phyloP scores from a whole-genome alignment of 768 basidiomycete species.

The Boletellus ananas region DNA sequence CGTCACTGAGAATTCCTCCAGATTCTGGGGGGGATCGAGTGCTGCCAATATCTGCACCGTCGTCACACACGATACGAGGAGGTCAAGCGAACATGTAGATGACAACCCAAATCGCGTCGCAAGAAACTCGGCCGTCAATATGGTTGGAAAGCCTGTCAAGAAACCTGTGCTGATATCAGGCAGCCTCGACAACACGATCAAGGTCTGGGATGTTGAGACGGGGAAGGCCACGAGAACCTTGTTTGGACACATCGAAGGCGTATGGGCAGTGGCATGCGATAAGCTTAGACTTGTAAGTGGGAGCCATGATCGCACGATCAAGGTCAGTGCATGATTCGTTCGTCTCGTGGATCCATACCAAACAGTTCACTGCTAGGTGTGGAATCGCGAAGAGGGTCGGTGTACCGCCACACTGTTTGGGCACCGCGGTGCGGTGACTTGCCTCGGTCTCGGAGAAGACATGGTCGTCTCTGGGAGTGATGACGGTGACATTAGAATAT shows the following conservation, averaged over 20 bases:
- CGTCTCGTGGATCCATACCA: conserved; percentile 3
- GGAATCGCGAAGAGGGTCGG: conserved; percentile 85
- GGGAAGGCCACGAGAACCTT: conserved; percentile 75
- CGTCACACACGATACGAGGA: conserved; percentile 25
- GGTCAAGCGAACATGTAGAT: conserved; percentile 9
- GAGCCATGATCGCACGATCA: conserved; percentile 96
- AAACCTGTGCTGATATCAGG: conserved; percentile 83
- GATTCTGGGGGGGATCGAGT: conserved; percentile 10
- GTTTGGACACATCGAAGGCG: conserved; percentile 98
- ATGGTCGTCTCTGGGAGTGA: conserved; percentile 97
- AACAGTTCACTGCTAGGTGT: conserved; percentile 53
- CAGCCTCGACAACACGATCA: conserved; percentile 92
- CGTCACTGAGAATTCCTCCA: conserved; percentile 14
- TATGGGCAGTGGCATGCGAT: conserved; percentile 94
- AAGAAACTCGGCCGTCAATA: not conserved
- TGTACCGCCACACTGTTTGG: conserved; percentile 90
- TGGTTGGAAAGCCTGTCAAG: conserved; percentile 30
- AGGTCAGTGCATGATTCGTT: conserved; percentile 47
- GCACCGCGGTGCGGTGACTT: conserved; percentile 92
- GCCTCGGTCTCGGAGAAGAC: conserved; percentile 86
- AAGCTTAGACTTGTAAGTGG: conserved; percentile 88
- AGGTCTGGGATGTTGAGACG: conserved; percentile 91
- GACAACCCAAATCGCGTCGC: conserved; percentile 9
- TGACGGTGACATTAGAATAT: conserved; percentile 82
- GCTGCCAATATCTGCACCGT: conserved; percentile 27